Percentiles rank a stretch among this genome's conserved stretches.
These are phyloP conservation scores for Chrysanthemum lavandulifolium DNA, from an alignment of 129 eudicot genomes.

Conservation along the genomic window DNA sequence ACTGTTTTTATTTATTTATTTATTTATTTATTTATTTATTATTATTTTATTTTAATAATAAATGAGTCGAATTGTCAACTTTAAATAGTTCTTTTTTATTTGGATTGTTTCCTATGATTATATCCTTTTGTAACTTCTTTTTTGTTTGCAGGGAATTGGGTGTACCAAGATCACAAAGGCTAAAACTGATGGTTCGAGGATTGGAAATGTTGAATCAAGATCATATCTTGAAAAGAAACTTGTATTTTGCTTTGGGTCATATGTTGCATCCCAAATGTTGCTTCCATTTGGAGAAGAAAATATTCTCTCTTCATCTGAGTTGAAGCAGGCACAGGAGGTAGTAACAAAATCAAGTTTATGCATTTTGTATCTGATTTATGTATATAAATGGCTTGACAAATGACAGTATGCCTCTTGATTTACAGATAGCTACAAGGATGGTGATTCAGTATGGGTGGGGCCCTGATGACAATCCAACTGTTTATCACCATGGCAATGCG, in stretches of 20 bases:
- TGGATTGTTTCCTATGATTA: neutral
- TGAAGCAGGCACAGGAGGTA: conserved; percentile 94
- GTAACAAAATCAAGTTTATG: conserved; percentile 9
- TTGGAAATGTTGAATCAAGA: conserved; percentile 82
- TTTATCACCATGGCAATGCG: conserved; percentile 81
- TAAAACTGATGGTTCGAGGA: conserved; percentile 49
- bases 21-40: neutral
- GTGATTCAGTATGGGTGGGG: conserved; percentile 97
- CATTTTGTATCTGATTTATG: conserved; percentile 15
- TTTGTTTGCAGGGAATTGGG: conserved; percentile 78
- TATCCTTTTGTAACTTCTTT: neutral
- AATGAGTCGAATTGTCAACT: neutral
- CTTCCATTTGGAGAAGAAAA: conserved; percentile 98
- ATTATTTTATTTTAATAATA: neutral
- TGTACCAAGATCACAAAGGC: conserved; percentile 84
- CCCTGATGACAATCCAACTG: conserved; percentile 73
- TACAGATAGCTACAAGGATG: conserved; percentile 94
- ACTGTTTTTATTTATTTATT: too few species aligned
- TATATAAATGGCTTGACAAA: conserved; percentile 10
- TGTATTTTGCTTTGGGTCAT: conserved; percentile 89
- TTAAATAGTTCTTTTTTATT: neutral
- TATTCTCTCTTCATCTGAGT: conserved; percentile 69
- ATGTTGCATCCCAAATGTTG: conserved; percentile 78
- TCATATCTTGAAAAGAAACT: conserved; percentile 91
- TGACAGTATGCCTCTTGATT: conserved; percentile 17